Evolutionary conservation across 164 flowering plant species (phyloP).

Genomic region (Chimonanthus salicifolius): DNA sequence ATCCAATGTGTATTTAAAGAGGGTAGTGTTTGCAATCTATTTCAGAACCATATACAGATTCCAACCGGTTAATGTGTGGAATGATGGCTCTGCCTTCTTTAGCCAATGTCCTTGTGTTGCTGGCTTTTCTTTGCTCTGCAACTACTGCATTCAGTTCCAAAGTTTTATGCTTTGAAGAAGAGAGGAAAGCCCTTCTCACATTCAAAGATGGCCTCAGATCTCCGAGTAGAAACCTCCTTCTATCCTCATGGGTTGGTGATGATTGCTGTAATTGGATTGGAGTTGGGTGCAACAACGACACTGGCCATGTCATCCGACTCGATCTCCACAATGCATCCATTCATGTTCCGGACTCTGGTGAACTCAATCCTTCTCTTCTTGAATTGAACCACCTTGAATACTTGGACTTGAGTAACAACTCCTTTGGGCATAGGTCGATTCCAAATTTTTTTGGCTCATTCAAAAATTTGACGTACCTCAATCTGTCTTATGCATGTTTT

Average conservation of each 20-base stretch:
- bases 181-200: slow-evolving; percentile 3
- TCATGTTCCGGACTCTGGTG: background rate
- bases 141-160: no score
- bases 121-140: no score
- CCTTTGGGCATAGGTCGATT: background rate
- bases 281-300: slow-evolving; percentile 5
- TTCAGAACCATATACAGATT: no score
- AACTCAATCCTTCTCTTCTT: slow-evolving; percentile 1
- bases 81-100: no score
- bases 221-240: background rate
- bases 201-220: slow-evolving; percentile 1
- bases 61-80: no score
- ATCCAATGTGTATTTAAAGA: no score
- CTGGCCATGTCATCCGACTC: background rate
- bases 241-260: slow-evolving; percentile 2
- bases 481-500: background rate
- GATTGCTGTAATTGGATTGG: slow-evolving; percentile 5
- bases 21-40: no score
- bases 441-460: slow-evolving; percentile 4
- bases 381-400: background rate
- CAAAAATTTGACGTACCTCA: background rate
- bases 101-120: no score
- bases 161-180: background rate
- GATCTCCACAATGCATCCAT: background rate
- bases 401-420: background rate